Evolutionary conservation across 805 yeast species (phyloP), one percentile per base, ranked within the genome.

Genomic region (Danielia reshetovae): DNA sequence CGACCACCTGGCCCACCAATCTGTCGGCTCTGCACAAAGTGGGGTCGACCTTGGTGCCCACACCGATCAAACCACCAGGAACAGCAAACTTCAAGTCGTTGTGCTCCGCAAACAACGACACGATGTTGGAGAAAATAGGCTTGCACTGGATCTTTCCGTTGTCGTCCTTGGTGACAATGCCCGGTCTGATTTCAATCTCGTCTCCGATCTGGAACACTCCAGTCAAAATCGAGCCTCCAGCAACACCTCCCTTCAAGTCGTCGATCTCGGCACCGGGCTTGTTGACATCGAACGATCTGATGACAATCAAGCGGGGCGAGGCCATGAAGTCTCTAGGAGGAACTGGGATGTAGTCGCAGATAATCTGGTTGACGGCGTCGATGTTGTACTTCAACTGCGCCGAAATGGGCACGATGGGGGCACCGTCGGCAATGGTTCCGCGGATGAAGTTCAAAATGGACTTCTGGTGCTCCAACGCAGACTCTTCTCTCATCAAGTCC

Each of bases 51-150:
- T 86, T 87, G 33, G 98, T 93, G 71, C 99, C 99, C 39, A 93
- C 97, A 79, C 99, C 99, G 55, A 93, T 94, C 60, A 93, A 77
- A 46, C 99, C 99, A 81, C 99, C 99, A 30, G 99, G 99, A 54
- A 93, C 98, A 39, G 99, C 99, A 56, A 90, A 93, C 64, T 93
- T 93, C 65, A 93, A 78, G 62, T 89, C 96, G 57, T 93, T 94
- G 68, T 93, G 89, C 68, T 93, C 99, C 40, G 99, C 97, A 60
- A 89, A 90, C 50, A 93, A 72, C 10, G 97, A 85, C 34, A 87
- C 93, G 57, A 93, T 87, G 55, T 87, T 82, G 37, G 97, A 88
- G 71, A 84, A 86, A 57, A 93, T 90, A 30, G 97, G 97, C 62
- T 83, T 85, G 74, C 97, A 89, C 70, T 84, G 95, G 53, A 90